Evolutionary conservation across 2,329 filamentous ascomycete genomes (phyloP), one percentile per base, ranked within the genome.

Genomic region (Monosporascus sp.): DNA sequence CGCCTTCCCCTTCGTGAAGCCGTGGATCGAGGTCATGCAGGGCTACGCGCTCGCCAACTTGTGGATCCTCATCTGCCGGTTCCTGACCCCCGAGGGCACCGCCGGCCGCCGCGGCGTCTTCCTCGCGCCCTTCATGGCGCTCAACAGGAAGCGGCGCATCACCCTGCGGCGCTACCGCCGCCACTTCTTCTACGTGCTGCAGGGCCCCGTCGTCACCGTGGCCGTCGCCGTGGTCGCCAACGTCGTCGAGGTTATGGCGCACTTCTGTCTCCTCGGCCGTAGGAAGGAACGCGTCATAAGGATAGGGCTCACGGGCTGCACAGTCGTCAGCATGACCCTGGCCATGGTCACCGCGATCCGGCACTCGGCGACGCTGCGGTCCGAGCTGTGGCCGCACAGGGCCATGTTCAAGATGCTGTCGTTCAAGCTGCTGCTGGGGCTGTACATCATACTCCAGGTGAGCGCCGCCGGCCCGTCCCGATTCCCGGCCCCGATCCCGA

Each of bases 31-130:
- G 50, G 59, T 77, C 4, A 63, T 65, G 2, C 70, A 77, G 61
- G 62, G 68, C 5, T 60, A 74, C 27, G 71, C 73, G 9, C 60
- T 78, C 2, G 69, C 67, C n/a, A 65, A 67, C 11, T 77, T 77
- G 58, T 74, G 75, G 55, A 64, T 77, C 9, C 66, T 77, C 27
- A 63, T 77, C 39, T 74, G 70, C 57, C 72, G 73, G 45, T 75
- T 69, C 48, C 60, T 77, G 5, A 70, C 65, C 48, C 57, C 57
- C 47, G 43, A 49, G 27, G 43, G 31, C 3, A 67, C 68, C 46
- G 59, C 67, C 17, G 53, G 61, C 11, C 63, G 63, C 20, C 64
- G 70, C 7, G 66, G 68, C 8, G 57, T 67, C 22, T 74, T 72
- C 59, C 71, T 76, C 52, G 59, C 66, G 5, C 66, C 66, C 6